Base-by-base conservation (phyloP, 768 basidiomycete genomes). In the Leccinum ochraceum region DNA sequence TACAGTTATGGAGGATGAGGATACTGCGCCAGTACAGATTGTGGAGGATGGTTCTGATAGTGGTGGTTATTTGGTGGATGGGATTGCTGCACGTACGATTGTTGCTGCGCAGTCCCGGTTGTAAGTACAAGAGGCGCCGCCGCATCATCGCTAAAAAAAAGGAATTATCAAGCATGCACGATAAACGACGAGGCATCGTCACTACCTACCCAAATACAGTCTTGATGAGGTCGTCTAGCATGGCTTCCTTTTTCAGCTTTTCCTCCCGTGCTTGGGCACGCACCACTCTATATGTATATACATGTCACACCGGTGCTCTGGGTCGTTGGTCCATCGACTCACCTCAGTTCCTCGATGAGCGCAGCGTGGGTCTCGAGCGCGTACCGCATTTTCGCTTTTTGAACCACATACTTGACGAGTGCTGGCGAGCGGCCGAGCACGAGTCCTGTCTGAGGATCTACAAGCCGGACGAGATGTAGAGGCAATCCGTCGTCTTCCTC, bases 311-410 rank as follows among this genome's bases (percentile, higher is more conserved):
- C 26, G 6, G 6, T 13, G n/a, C 28, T 53, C 34, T 22, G 16
- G 11, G 1, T 6, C 6, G 8, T 26, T 9, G 26, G 1, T 11
- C 24, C 1, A 52, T 14, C 53, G 32, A 57, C 67, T 37, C 56
- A 74, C 73, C 72, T 80, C 63, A 92, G 75, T 71, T 95, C 89
- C 63, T 86, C 83, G 32, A 82, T 74, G 42, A 95, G 76, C 34
- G 78, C 76, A 34, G 84, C 85, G 62, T 92, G 86, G 67, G 90
- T 86, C 59, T 88, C 82, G 32, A 87, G 62, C 14, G 84, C 86
- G 68, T 87, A 89, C 54, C 77, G 78, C 71, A 88, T 81, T 68
- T 93, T 94, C 6, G 94, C 93, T 69, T 95, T 74, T 39, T 75
- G 61, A 76, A 80, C 63, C 76, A 86, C 78, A 71, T 95, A 95